Conservation (phyloP, 2,329 filamentous ascomycete species). For the Xylariaceae sp. region DNA sequence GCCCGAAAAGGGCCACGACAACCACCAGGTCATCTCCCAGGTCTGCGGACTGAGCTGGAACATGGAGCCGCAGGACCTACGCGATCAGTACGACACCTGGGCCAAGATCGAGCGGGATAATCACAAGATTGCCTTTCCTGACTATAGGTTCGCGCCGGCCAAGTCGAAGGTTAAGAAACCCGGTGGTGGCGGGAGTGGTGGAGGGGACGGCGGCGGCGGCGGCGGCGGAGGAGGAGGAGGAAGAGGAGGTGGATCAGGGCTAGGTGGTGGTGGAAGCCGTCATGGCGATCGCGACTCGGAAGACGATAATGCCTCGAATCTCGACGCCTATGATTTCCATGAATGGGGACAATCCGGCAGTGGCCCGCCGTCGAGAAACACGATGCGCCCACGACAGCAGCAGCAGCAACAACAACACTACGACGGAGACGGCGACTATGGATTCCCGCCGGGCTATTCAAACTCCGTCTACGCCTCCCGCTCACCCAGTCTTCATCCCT, state of each 20-base stretch:
- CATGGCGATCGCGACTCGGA: slow-evolving; percentile 32
- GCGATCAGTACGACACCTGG: slow-evolving; percentile 69
- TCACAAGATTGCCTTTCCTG: slow-evolving; percentile 77
- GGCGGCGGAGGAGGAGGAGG: slow-evolving; percentile 10
- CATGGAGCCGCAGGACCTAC: slow-evolving; percentile 66
- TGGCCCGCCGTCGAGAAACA: slow-evolving; percentile 28
- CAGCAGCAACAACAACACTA: slow-evolving; percentile 22
- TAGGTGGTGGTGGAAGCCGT: slow-evolving; percentile 14
- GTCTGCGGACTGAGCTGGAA: slow-evolving; percentile 86
- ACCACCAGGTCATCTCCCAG: slow-evolving; percentile 87
- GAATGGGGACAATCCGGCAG: slow-evolving; percentile 17
- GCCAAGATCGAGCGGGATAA: slow-evolving; percentile 77
- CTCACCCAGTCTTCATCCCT: slow-evolving; percentile 12
- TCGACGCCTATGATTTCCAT: slow-evolving; percentile 38
- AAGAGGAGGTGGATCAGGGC: slow-evolving; percentile 13
- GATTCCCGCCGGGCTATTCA: slow-evolving; percentile 19
- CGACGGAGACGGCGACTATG: slow-evolving; percentile 31
- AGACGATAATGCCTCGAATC: slow-evolving; percentile 37
- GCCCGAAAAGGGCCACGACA: slow-evolving; percentile 47
- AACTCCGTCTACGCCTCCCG: slow-evolving; percentile 14
- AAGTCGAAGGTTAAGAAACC: slow-evolving; percentile 48
- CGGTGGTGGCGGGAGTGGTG: slow-evolving; percentile 18
- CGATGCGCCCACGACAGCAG: slow-evolving; percentile 23
- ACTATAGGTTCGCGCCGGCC: slow-evolving; percentile 89
- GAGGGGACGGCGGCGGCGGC: slow-evolving; percentile 20